phyloP scores from a whole-genome alignment of 2,329 filamentous ascomycete genomes.

The Chaetomiaceae sp. region DNA sequence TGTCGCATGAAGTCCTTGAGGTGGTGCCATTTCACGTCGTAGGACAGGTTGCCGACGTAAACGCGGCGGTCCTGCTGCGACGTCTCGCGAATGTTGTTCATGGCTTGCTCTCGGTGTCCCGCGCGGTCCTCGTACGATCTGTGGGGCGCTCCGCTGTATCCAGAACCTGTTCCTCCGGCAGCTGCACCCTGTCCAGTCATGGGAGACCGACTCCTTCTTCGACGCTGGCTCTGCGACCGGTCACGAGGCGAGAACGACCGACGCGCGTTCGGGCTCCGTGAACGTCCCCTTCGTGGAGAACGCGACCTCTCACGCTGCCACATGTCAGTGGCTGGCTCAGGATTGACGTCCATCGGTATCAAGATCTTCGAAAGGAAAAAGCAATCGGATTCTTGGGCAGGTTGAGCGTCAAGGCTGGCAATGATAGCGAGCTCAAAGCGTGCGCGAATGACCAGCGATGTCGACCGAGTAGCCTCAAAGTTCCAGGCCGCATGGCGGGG shows the following conservation, averaged over 20 bases:
- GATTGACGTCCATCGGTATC: not conserved
- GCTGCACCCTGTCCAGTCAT: slow-evolving; percentile 69
- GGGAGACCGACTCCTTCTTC: slow-evolving; percentile 77
- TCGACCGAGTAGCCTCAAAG: not conserved
- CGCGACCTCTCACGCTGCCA: slow-evolving; percentile 75
- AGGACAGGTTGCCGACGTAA: slow-evolving; percentile 97
- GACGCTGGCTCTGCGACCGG: slow-evolving; percentile 71
- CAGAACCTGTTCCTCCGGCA: slow-evolving; percentile 63
- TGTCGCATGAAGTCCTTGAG: slow-evolving; percentile 99
- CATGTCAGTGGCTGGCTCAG: slow-evolving; percentile 28
- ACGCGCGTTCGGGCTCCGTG: slow-evolving; percentile 70
- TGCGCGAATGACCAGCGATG: not conserved
- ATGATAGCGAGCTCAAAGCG: not conserved
- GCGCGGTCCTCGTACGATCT: slow-evolving; percentile 79
- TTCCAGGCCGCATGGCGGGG: slow-evolving; percentile 10
- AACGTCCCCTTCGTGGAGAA: slow-evolving; percentile 72
- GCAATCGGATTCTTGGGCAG: not conserved
- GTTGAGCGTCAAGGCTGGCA: too few species aligned
- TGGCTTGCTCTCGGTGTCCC: slow-evolving; percentile 87
- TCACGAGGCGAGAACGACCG: slow-evolving; percentile 70
- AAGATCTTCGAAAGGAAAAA: too few species aligned
- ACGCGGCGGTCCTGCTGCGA: slow-evolving; percentile 98
- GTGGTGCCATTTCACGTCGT: slow-evolving; percentile 99
- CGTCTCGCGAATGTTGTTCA: slow-evolving; percentile 86
- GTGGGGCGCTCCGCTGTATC: slow-evolving; percentile 60